Percentiles rank a stretch among this genome's conserved stretches.
Evolutionary conservation across 306 rosid species (phyloP).

Genomic region (Vachellia pachyceras): DNA sequence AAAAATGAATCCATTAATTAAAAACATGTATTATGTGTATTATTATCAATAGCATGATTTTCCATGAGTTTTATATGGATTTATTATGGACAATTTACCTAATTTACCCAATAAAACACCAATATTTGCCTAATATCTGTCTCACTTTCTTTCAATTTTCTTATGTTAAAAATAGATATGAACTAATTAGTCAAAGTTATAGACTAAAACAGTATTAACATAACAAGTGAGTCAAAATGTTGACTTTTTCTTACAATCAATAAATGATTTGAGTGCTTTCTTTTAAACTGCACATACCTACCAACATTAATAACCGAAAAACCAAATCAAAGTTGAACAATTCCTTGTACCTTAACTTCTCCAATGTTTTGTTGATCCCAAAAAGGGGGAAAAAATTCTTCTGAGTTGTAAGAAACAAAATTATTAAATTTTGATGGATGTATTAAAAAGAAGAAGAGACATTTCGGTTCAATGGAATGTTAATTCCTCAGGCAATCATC

Average conservation of each 20-base stretch:
- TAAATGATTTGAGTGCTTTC: neutral
- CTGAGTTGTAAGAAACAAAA: neutral
- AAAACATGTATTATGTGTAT: too few species aligned
- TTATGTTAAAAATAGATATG: neutral
- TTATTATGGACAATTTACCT: neutral
- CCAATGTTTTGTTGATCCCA: neutral
- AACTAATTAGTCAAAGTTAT: neutral
- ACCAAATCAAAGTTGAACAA: neutral
- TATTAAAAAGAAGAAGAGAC: neutral
- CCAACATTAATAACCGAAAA: neutral
- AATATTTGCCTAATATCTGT: too few species aligned
- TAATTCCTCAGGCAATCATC: neutral
- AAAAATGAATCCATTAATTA: too few species aligned
- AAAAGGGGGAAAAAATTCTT: neutral
- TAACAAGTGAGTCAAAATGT: neutral
- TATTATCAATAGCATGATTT: neutral
- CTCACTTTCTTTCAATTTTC: neutral
- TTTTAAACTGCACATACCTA: neutral
- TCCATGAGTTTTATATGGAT: neutral
- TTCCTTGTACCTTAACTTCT: neutral
- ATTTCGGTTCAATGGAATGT: neutral
- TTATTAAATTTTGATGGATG: neutral
- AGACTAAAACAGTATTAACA: neutral
- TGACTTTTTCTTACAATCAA: neutral
- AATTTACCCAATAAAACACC: too few species aligned